Evolutionary conservation across 1,284 basidiomycete genomes (phyloP), one percentile per base, ranked within the genome.

Genomic region (Pseudozyma hubeiensis): DNA sequence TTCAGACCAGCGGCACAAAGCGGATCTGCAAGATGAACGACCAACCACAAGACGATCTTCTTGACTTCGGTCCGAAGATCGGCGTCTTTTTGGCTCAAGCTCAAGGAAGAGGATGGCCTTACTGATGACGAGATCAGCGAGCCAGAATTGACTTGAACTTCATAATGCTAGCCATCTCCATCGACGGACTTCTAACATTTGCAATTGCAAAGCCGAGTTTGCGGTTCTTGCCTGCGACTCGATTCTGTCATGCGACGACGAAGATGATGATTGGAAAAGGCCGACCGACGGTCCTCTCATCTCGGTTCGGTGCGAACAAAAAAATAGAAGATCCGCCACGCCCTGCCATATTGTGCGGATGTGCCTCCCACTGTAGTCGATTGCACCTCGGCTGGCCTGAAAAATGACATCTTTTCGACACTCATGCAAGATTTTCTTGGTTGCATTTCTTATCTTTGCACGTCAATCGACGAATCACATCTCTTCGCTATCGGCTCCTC

Each of bases 391-490:
- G 48, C 24, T 50, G 48, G 35, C 24, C 10, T 13, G 9, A 4
- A 33, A 11, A 50, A 50, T 39, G 33, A 29, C 35, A 50, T 40
- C 29, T 51, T 40, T 40, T 31, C 24, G 24, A 24, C 24, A 24
- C 24, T 37, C 35, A 37, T 37, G 35, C 33, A 17, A n/a, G 16
- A 16, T 41, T n/a, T 41, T 17, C 11, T 45, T 40, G 29, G 17
- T 9, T 19, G 49, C 16, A 31, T 2, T 33, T 16, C 66, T 60
- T 69, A 69, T 69, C 66, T 69, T 35, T 61, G 24, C 4, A 29
- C 2, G n/a, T 8, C 4, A 53, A 61, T 57, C 56, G 29, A 60
- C 60, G 66, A 69, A 69, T 69, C 66, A 69, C 29, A 58, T 31
- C 17, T 53, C 24, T 24, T 24, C 47, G 54, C 39, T 37, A 58